Percentiles rank a stretch among this genome's conserved stretches.
phyloP scores from a whole-genome alignment of 441 rosid species.

The Pelargonium myrrhifolium region DNA sequence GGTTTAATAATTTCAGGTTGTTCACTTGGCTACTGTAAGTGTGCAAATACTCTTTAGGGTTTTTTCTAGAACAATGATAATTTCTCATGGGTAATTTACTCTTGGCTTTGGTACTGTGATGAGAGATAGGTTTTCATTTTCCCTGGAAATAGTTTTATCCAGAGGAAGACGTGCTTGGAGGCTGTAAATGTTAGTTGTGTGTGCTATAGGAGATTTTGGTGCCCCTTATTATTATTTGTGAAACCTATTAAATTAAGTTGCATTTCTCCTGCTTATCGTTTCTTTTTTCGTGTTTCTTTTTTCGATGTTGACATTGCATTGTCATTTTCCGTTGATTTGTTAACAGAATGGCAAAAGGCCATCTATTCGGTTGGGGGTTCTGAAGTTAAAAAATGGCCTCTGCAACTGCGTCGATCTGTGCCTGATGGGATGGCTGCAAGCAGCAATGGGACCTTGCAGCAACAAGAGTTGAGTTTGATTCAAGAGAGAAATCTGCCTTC shows the following conservation, averaged over 20 bases:
- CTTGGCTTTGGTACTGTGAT: not conserved
- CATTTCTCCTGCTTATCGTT: constrained; percentile 7
- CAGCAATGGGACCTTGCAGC: constrained; percentile 77
- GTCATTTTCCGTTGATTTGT: constrained; percentile 11
- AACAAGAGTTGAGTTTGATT: constrained; percentile 84
- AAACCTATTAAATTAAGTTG: not conserved
- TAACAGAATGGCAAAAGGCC: constrained; percentile 98
- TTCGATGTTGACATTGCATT: constrained; percentile 8
- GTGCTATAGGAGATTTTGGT: not conserved
- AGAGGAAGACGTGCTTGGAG: not conserved
- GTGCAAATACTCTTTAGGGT: not conserved
- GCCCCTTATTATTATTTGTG: not conserved
- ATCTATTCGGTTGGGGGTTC: constrained; percentile 88
- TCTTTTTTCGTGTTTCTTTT: constrained; percentile 1
- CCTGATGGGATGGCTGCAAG: constrained; percentile 69
- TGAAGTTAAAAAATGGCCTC: constrained; percentile 92
- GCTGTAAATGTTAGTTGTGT: not conserved
- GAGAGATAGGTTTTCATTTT: not conserved
- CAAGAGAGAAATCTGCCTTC: constrained; percentile 88
- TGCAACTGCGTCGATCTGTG: constrained; percentile 80
- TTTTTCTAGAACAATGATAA: not conserved
- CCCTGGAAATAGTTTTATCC: not conserved
- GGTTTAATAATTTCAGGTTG: not conserved
- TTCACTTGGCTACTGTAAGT: not conserved
- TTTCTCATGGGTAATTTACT: not conserved